Evolutionary conservation across 2,329 filamentous ascomycete genomes (phyloP).

Genomic region (Sclerotinia glacialis): DNA sequence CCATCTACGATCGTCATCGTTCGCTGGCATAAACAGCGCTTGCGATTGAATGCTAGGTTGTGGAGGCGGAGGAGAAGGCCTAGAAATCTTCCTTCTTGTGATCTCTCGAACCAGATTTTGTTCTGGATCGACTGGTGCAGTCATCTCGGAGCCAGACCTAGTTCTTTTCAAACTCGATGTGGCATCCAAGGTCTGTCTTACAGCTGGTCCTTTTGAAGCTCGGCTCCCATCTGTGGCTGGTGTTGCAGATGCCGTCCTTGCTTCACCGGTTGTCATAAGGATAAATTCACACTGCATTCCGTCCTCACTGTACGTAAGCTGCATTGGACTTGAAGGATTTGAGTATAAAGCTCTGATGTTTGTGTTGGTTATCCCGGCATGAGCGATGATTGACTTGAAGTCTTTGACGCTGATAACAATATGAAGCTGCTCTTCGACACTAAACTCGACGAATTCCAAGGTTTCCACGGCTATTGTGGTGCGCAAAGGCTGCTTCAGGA

Average conservation of each 20-base stretch:
- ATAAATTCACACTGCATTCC: conserved; percentile 74
- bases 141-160: conserved; percentile 31
- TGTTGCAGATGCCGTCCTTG: conserved; percentile 33
- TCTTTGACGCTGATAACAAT: conserved; percentile 81
- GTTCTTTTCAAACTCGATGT: conserved; percentile 33
- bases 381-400: conserved; percentile 74
- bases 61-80: conserved; percentile 54
- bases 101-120: conserved; percentile 28
- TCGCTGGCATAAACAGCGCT: conserved; percentile 65
- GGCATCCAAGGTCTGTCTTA: conserved; percentile 36
- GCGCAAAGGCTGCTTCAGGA: conserved; percentile 75
- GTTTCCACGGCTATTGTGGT: conserved; percentile 76
- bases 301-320: conserved; percentile 67
- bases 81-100: conserved; percentile 40
- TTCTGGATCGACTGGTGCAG: conserved; percentile 30
- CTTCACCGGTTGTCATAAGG: conserved; percentile 76
- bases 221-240: conserved; percentile 33
- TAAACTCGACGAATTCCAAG: conserved; percentile 73
- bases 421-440: conserved; percentile 71
- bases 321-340: conserved; percentile 66
- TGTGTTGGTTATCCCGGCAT: conserved; percentile 68
- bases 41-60: conserved; percentile 60
- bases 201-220: conserved; percentile 33
- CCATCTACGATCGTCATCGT: conserved; percentile 68
- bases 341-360: conserved; percentile 68